A percentile compares a stretch with the other conserved stretches of the same genome.
Evolutionary conservation across 805 yeast genomes (phyloP).

Genomic region (Cyberlindnera galapagoensis): DNA sequence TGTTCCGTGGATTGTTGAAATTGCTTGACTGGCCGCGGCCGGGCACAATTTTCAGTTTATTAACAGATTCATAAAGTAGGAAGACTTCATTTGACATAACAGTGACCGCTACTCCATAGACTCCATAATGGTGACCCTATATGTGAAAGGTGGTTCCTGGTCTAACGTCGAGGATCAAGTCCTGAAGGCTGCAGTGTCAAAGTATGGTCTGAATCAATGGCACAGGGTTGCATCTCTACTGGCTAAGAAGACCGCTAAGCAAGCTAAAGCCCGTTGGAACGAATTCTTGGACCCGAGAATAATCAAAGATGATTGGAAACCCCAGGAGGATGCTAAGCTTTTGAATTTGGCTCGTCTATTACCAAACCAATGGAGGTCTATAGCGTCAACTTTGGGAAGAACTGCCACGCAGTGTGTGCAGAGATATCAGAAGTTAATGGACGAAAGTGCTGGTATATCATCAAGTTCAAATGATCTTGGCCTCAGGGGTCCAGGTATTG

Average conservation of each 20-base stretch:
- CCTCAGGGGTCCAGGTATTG: slow-evolving; percentile 47
- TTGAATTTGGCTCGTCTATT: slow-evolving; percentile 58
- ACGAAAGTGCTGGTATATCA: slow-evolving; percentile 27
- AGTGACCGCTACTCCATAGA: no score
- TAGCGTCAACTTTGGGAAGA: slow-evolving; percentile 74
- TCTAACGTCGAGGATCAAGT: slow-evolving; percentile 56
- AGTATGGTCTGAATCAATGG: slow-evolving; percentile 95
- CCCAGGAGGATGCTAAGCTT: slow-evolving; percentile 69
- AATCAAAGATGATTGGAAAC: slow-evolving; percentile 58
- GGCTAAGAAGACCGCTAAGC: slow-evolving; percentile 81
- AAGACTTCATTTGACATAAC: no score
- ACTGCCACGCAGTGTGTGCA: slow-evolving; percentile 86
- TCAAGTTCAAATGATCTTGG: slow-evolving; percentile 30
- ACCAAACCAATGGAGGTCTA: slow-evolving; percentile 94
- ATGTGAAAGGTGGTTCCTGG: slow-evolving; percentile 89
- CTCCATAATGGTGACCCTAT: slow-evolving; percentile 55
- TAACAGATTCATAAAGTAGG: no score
- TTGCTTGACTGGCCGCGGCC: no score
- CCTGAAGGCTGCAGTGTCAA: slow-evolving; percentile 82
- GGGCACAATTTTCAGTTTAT: no score
- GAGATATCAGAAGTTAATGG: slow-evolving; percentile 68
- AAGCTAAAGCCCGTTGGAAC: slow-evolving; percentile 88
- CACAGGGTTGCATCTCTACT: slow-evolving; percentile 82
- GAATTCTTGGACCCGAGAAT: slow-evolving; percentile 80
- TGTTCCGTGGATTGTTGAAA: no score